These are phyloP conservation scores for Solanum virginianum DNA, from an alignment of 257 asterid genomes.

Conservation along the genomic window DNA sequence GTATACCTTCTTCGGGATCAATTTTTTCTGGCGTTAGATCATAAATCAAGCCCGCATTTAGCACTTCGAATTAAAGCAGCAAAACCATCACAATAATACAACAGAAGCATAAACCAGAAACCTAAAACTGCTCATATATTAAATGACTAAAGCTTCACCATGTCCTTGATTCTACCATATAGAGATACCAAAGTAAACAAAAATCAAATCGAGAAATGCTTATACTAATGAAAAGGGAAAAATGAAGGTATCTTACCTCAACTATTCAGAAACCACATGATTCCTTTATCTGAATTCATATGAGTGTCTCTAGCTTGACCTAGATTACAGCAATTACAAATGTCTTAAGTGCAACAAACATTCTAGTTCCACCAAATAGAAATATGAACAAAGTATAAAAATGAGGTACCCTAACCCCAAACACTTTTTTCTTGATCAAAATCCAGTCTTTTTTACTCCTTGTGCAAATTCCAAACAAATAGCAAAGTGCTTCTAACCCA, in stretches of 20 bases:
- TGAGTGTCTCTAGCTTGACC: not conserved
- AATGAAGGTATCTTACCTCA: not conserved
- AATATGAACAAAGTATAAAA: not conserved
- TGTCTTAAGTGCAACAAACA: not conserved
- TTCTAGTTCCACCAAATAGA: not conserved
- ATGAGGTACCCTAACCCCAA: not conserved
- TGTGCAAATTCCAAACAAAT: not conserved
- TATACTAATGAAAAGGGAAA: not conserved
- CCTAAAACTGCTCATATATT: not conserved
- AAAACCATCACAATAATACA: too few species aligned
- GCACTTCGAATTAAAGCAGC: not conserved
- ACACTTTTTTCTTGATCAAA: not conserved
- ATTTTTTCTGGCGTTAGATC: too few species aligned
- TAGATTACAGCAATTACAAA: not conserved
- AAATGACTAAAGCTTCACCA: not conserved
- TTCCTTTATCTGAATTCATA: not conserved
- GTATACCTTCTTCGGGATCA: too few species aligned
- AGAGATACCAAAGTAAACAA: not conserved
- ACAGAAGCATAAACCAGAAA: too few species aligned
- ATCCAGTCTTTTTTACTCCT: too few species aligned
- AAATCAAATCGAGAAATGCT: not conserved
- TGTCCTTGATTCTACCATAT: not conserved
- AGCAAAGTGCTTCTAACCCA: too few species aligned
- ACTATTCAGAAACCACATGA: not conserved
- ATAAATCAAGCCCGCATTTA: not conserved